Conservation (phyloP, 345 rosid genomes). For the Aethionema arabicum region DNA sequence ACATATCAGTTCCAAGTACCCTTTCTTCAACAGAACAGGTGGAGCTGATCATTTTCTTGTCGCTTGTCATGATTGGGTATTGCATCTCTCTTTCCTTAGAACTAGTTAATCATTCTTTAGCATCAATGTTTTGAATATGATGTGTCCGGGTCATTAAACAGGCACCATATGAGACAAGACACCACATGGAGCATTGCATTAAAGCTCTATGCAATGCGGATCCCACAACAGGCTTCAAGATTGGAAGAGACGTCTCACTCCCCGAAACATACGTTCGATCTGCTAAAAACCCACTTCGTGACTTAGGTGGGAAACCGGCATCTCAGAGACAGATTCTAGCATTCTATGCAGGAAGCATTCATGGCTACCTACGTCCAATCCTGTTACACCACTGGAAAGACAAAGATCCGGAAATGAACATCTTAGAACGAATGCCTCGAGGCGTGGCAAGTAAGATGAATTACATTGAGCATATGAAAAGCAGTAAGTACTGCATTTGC, state of each 20-base stretch:
- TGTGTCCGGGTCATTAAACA: constrained; percentile 28
- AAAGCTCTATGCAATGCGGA: constrained; percentile 97
- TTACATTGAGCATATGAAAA: constrained; percentile 87
- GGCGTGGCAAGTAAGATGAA: constrained; percentile 93
- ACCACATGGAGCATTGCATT: constrained; percentile 96
- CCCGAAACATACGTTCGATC: constrained; percentile 95
- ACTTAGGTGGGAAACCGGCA: constrained; percentile 81
- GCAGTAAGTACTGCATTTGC: constrained; percentile 89
- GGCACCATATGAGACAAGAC: constrained; percentile 99
- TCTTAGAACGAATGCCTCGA: constrained; percentile 77
- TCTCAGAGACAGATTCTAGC: constrained; percentile 67
- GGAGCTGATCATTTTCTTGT: constrained; percentile 97
- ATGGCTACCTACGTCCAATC: constrained; percentile 75
- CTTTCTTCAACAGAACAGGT: constrained; percentile 83
- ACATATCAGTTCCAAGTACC: constrained; percentile 74
- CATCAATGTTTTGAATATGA: not conserved
- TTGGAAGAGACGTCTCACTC: constrained; percentile 93
- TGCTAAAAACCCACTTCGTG: constrained; percentile 85
- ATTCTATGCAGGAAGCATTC: constrained; percentile 90
- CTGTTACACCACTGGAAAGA: constrained; percentile 84
- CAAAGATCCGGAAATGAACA: constrained; percentile 73
- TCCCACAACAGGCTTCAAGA: constrained; percentile 75
- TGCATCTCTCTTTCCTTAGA: constrained; percentile 14
- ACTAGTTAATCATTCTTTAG: constrained; percentile 4
- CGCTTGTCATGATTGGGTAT: constrained; percentile 99